These are phyloP conservation scores for Malus fusca DNA, from an alignment of 306 rosid species.

Conservation along the genomic window DNA sequence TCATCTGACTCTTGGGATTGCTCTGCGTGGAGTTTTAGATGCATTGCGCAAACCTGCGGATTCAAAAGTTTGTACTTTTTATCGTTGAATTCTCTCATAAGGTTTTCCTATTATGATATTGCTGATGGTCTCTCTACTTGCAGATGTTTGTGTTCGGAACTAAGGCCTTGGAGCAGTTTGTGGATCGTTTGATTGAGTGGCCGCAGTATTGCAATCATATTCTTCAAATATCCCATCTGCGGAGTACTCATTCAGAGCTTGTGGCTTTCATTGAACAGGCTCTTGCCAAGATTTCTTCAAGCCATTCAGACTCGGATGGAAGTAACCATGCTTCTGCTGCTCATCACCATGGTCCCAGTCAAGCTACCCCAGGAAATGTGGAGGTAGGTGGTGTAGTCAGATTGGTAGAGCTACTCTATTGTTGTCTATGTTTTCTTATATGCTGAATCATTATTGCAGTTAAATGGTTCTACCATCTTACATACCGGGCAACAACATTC, in stretches of 20 bases:
- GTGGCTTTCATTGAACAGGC: slow-evolving; percentile 84
- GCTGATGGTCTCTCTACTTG: slow-evolving; percentile 23
- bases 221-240: slow-evolving; percentile 90
- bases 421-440: slow-evolving; percentile 1
- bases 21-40: slow-evolving; percentile 91
- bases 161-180: slow-evolving; percentile 93
- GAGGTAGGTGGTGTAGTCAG: slow-evolving; percentile 42
- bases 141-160: slow-evolving; percentile 98
- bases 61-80: slow-evolving; percentile 64
- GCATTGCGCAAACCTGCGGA: slow-evolving; percentile 98
- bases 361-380: slow-evolving; percentile 47
- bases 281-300: slow-evolving; percentile 74
- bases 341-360: slow-evolving; percentile 48
- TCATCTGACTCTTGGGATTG: slow-evolving; percentile 89
- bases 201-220: slow-evolving; percentile 98
- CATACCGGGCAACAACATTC: slow-evolving; percentile 62
- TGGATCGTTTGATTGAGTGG: slow-evolving; percentile 96
- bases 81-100: background rate
- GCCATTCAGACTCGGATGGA: slow-evolving; percentile 71
- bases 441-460: slow-evolving; percentile 38
- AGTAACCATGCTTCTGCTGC: slow-evolving; percentile 45
- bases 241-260: slow-evolving; percentile 68
- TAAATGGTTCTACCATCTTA: slow-evolving; percentile 41
- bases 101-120: slow-evolving; percentile 6
- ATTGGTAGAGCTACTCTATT: background rate